phyloP scores from a whole-genome alignment of 345 rosid genomes.

The Acer yangbiense region DNA sequence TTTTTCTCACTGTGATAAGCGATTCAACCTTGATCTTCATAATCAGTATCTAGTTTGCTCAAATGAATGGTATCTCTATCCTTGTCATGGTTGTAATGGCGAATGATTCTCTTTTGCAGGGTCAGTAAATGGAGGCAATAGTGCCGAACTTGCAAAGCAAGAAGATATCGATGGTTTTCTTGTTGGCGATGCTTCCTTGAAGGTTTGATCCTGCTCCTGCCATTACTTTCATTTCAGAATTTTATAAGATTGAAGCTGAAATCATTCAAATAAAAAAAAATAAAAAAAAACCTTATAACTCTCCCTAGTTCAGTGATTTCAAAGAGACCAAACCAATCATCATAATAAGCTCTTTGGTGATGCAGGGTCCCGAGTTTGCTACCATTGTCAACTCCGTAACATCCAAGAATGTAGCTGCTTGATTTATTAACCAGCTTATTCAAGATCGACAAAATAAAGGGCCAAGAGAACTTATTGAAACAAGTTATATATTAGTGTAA shows the following conservation, averaged over 20 bases:
- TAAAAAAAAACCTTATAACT: background rate
- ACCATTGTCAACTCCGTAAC: constrained; percentile 89
- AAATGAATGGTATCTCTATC: background rate
- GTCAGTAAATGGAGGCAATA: constrained; percentile 93
- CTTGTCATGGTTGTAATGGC: background rate
- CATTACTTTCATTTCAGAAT: constrained; percentile 1
- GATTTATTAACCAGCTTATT: constrained; percentile 25
- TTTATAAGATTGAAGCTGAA: background rate
- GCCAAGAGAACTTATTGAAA: constrained; percentile 11
- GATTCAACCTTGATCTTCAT: background rate
- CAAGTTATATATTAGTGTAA: constrained; percentile 7
- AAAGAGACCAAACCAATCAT: background rate
- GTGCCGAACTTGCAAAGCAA: constrained; percentile 88
- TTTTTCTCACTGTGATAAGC: background rate
- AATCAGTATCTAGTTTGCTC: background rate
- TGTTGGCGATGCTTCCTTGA: constrained; percentile 97
- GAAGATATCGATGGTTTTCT: constrained; percentile 99
- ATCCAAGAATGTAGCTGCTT: constrained; percentile 87
- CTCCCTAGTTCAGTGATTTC: background rate
- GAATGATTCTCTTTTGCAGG: constrained; percentile 43
- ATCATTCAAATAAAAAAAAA: background rate
- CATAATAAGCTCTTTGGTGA: constrained; percentile 12
- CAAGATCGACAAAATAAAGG: constrained; percentile 14
- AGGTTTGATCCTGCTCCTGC: constrained; percentile 45
- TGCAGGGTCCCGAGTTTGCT: constrained; percentile 96